These are phyloP conservation scores for Rhynchospora breviuscula DNA, from an alignment of 176 grass and related monocot genomes.

Conservation along the genomic window DNA sequence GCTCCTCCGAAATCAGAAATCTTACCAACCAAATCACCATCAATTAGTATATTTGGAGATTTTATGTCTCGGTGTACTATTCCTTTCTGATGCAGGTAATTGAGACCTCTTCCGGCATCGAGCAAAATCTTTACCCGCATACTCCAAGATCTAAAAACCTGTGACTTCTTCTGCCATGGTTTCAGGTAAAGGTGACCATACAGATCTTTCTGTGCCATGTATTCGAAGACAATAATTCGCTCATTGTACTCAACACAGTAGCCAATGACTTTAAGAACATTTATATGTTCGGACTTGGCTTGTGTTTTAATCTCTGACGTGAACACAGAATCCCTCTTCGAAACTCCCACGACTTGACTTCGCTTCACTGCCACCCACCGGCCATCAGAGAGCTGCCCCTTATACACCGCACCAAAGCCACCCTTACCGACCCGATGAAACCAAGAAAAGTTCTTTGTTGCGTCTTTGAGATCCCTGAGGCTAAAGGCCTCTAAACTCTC, in stretches of 20 bases:
- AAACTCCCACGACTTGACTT: too few species aligned
- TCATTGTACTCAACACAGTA: background rate
- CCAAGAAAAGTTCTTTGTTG: background rate
- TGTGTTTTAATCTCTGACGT: background rate
- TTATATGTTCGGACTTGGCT: background rate
- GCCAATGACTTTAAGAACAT: background rate
- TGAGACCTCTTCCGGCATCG: slow-evolving; percentile 67
- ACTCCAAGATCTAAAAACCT: background rate
- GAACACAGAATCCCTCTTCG: background rate
- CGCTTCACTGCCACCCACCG: background rate
- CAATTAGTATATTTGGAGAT: slow-evolving; percentile 33
- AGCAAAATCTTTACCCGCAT: slow-evolving; percentile 40
- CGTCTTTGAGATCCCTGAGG: background rate
- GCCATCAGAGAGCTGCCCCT: background rate
- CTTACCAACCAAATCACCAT: slow-evolving; percentile 51
- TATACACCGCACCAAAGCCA: background rate
- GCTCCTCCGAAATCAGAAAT: background rate
- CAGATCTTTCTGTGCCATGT: background rate
- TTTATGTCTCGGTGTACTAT: slow-evolving; percentile 8
- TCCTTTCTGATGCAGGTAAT: slow-evolving; percentile 65
- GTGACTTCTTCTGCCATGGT: background rate
- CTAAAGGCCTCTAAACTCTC: background rate
- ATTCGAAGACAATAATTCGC: background rate
- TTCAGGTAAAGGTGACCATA: background rate
- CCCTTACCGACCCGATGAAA: background rate